Evolutionary conservation across 352 stramenopile genomes (phyloP).

Genomic region (Phytophthora chlamydospora): DNA sequence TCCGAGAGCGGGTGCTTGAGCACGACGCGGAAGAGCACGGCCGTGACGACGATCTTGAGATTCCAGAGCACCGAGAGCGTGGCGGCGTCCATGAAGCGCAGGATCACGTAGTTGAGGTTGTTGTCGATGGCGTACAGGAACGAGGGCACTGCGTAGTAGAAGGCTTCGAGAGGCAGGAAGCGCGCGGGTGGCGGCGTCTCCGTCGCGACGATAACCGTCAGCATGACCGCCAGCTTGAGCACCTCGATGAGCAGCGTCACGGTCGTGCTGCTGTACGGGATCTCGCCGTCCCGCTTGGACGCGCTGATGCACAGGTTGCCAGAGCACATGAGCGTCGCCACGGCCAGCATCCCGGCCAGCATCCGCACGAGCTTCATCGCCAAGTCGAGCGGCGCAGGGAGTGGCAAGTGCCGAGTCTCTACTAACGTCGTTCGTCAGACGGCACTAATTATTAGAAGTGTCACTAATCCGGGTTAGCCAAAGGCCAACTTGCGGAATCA

Average conservation of each 20-base stretch:
- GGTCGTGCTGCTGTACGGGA: slow-evolving; percentile 85
- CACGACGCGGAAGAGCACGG: slow-evolving; percentile 84
- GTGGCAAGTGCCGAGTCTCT: slow-evolving; percentile 6
- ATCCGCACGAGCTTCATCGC: slow-evolving; percentile 51
- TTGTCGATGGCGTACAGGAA: slow-evolving; percentile 90
- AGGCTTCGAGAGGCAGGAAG: slow-evolving; percentile 58
- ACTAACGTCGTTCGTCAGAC: slow-evolving; percentile 19
- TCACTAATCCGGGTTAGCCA: slow-evolving; percentile 4
- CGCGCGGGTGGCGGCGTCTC: slow-evolving; percentile 43
- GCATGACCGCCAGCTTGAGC: slow-evolving; percentile 70
- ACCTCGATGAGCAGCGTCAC: slow-evolving; percentile 88
- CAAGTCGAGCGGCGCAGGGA: neutral
- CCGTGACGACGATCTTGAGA: slow-evolving; percentile 88
- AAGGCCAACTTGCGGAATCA: neutral
- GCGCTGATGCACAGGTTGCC: slow-evolving; percentile 87
- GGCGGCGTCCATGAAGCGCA: slow-evolving; percentile 85
- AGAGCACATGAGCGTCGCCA: slow-evolving; percentile 75
- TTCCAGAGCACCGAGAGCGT: slow-evolving; percentile 90
- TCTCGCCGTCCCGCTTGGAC: slow-evolving; percentile 77
- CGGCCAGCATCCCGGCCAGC: slow-evolving; percentile 66
- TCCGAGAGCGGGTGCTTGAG: slow-evolving; percentile 75
- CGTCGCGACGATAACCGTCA: slow-evolving; percentile 48
- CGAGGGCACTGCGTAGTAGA: slow-evolving; percentile 85
- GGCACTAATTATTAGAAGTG: neutral
- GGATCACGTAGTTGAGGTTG: slow-evolving; percentile 90